phyloP scores from a whole-genome alignment of 129 eudicot genomes.

The Heracleum sosnowskyi region DNA sequence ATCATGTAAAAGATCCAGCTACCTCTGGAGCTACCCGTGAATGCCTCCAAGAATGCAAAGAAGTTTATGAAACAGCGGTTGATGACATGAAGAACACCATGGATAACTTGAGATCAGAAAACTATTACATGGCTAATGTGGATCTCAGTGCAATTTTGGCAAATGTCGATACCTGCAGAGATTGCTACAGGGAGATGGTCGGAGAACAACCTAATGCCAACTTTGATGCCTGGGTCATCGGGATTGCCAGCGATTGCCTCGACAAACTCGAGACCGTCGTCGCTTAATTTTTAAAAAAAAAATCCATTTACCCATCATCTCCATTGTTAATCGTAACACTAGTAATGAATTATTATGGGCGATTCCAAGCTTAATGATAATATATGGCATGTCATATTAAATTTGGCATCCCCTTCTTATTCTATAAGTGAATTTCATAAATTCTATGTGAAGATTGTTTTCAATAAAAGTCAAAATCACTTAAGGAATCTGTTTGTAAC shows the following conservation, averaged over 20 bases:
- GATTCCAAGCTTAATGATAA: neutral
- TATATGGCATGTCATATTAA: too few relatives aligned
- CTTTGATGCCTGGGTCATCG: slow-evolving; percentile 39
- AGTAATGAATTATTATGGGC: neutral
- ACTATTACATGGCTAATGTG: slow-evolving; percentile 27
- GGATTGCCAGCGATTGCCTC: slow-evolving; percentile 30
- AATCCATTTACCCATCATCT: neutral
- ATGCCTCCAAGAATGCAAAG: slow-evolving; percentile 31
- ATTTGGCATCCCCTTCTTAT: too few relatives aligned
- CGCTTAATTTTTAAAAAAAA: slow-evolving; percentile 10
- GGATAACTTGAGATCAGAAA: slow-evolving; percentile 13
- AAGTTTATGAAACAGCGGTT: slow-evolving; percentile 23
- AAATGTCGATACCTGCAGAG: slow-evolving; percentile 29
- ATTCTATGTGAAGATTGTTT: too few relatives aligned
- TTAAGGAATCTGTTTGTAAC: too few relatives aligned
- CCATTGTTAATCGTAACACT: neutral
- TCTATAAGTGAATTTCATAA: neutral
- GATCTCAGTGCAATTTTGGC: slow-evolving; percentile 29
- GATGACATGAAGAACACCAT: slow-evolving; percentile 24
- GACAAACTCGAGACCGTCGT: neutral
- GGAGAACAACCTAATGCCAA: slow-evolving; percentile 26
- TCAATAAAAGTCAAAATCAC: too few relatives aligned
- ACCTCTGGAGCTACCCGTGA: neutral
- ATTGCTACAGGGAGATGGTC: slow-evolving; percentile 22
- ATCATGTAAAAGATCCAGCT: slow-evolving; percentile 20